Base-by-base conservation (phyloP, 2,329 filamentous ascomycete species). In the Aspergillus fructus region DNA sequence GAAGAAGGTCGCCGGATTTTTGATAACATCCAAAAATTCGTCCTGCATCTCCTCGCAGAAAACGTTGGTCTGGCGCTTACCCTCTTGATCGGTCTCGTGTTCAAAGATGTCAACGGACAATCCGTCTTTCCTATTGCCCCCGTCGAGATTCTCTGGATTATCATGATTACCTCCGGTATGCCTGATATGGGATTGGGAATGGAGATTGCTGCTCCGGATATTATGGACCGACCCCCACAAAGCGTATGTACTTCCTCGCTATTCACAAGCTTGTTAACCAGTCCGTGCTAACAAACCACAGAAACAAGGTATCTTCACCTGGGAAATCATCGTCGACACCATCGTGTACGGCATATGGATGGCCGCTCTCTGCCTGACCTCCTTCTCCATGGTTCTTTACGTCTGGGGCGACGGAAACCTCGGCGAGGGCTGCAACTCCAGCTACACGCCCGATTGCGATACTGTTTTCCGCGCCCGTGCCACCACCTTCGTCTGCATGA, bases 71-170 rank as follows among this genome's bases (percentile, higher is more conserved):
- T 96, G 70, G 92, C 93, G 7, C 87, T 90, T 60, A 87, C 91
- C 1, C 80, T 96, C 15, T 85, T 96, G 24, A 87, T 91, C 40
- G 92, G 92, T 53, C 84, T 96, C 4, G 89, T 82, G 0, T 96
- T 96, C 78, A 89, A 91, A 67, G 92, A 96, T 68, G 64, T 74
- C 2, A 78, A 80, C 9, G 82, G 84, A 8, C 82, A 90, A 59
- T 94, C 91, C 0, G 91, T 96, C 9, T 96, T 96, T 73, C 92
- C 91, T 4, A 84, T 96, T 45, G 86, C 90, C 0, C 91, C 92
- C 0, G 85, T 96, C 11, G 88, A 96, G 66, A 93, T 96, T 61
- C 83, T 96, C 58, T 96, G 91, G 91, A 91, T 96, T 72, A 96
- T 96, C 74, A 93, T 96, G 89, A 84, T 94, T 55, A 96, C 92